Base-by-base conservation (phyloP, 75 land plant species). In the Pinus albicaulis region DNA sequence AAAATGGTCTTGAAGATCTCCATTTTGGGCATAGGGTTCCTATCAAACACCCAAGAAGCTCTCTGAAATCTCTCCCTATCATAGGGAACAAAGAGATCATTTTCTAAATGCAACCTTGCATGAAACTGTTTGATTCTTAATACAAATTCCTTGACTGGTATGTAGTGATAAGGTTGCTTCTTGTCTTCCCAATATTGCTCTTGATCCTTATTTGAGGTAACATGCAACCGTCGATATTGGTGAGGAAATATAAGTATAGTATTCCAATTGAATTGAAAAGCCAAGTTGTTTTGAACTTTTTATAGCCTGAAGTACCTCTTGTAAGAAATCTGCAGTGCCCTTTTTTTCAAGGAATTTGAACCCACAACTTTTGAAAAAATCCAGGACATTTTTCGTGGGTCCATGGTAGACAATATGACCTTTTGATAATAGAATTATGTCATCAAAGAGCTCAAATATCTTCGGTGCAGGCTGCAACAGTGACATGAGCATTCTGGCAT, bases 381-480 rank as follows among this genome's bases (percentile, higher is more conserved):
- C 91, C 28, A 91, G 22, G 16, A 89, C 76, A 69, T 80, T 74
- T 28, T 80, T 88, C 2, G 93, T 81, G 25, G 95, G 95, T 74
- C 95, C 95, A 74, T 91, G 93, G 76, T 93, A 91, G 31, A 93
- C 91, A 31, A 93, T 86, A 80, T 82, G 80, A 5, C 95, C 95
- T 36, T 93, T 93, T 3, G 93, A 91, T 60, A 93, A 74, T 16
- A 93, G 80, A 38, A 93, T 84, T 28, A 92, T 76, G 55, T 91
- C 93, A 84, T 90, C 93, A 70, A 92, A 92, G 34, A 90, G 92
- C 25, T 93, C 88, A 38, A 89, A 95, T 7, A 97, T 96, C 85
- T 96, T 97, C 3, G 99, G 99, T 17, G 99, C 91, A 11, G 99
- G 99, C 71, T 96, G 99, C 7, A 96, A 83, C 16, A 96, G 91